Base-by-base conservation (phyloP, 441 rosid genomes). In the Theobroma grandiflorum region DNA sequence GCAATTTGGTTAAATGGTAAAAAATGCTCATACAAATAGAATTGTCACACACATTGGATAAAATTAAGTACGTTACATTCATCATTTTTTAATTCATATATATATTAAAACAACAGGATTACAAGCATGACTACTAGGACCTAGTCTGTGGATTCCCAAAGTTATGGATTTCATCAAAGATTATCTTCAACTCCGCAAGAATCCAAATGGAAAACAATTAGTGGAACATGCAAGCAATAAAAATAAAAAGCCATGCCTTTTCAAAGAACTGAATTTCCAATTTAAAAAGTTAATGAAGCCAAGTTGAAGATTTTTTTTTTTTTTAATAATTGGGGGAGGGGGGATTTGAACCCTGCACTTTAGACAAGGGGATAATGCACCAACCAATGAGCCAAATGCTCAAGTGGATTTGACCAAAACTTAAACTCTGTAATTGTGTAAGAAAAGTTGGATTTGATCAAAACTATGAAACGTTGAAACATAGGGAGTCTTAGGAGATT, bases 1-100 rank as follows among this genome's bases (percentile, higher is more conserved):
- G 89, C 3, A 20, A 76, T 31, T 57, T 26, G 45, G 71, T 50
- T n/a, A 38, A 71, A 70, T 65, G 18, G 35, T 35, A 61, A 76
- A 66, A 6, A 16, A 22, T 10, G 33, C 42, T 33, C 8, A 26
- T 78, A 63, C n/a, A 79, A 7, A 20, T 49, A 40, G 64, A 74
- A 63, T 63, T 35, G 15, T 45, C 53, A 6, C 16, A 57, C 52
- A 14, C 7, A 1, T 18, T 40, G 5, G 52, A 22, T 40, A 40
- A 42, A n/a, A 26, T 26, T 26, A 26, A 74, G 38, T 5, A 57
- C 35, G 40, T 58, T 22, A 73, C 49, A 37, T 38, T 20, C 33
- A 72, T 33, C 33, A 72, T 72, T 72, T 52, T 52, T 52, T 45
- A 8, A 49, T 18, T 52, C 43, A 33, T 33, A 47, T 47, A 50